Base-by-base conservation (phyloP, 1,284 basidiomycete species). In the Apiotrichum gamsii region DNA sequence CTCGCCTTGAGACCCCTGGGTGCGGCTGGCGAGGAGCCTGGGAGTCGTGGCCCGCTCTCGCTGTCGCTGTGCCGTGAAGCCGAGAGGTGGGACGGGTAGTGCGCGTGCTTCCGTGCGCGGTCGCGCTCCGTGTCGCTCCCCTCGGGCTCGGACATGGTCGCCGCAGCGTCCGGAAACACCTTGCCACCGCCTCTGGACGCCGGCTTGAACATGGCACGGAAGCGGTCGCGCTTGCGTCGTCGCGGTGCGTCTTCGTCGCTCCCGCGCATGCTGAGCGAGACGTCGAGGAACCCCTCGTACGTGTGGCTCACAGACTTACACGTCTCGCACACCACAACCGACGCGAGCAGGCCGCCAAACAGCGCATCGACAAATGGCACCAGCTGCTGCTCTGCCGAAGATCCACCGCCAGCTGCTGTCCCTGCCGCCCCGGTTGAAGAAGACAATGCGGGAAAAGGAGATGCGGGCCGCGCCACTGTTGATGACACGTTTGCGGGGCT, bases 231-330 rank as follows among this genome's bases (percentile, higher is more conserved):
- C 71, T 74, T 47, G 13, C 49, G 23, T n/a, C 31, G 16, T 4
- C 30, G 32, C 3, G 39, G 31, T 1, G 30, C 19, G 10, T 13
- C 30, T 18, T 51, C 58, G 18, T 47, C 58, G 39, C 64, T 62
- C 2, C 54, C 86, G 2, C 84, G 80, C 65, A 87, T 84, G 64
- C 93, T 83, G 61, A 96, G 76, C 40, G 87, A 89, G 58, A 96
- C 82, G 70, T 95, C 91, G 67, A 87, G 84, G 68, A 96, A 96
- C 62, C 91, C 89, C 70, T 93, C 89, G 63, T 87, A 87, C 11
- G 88, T 93, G 58, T 89, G 84, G 4, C 89, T 93, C 35, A 78
- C 78, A 44, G 76, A 74, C 68, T 91, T 90, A 80, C 91, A 96
- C 47, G 83, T 82, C 62, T 91, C 89, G 70, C 91, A 96, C 4